Evolutionary conservation across 2,329 filamentous ascomycete species (phyloP).

Genomic region (Calycina herbarum): DNA sequence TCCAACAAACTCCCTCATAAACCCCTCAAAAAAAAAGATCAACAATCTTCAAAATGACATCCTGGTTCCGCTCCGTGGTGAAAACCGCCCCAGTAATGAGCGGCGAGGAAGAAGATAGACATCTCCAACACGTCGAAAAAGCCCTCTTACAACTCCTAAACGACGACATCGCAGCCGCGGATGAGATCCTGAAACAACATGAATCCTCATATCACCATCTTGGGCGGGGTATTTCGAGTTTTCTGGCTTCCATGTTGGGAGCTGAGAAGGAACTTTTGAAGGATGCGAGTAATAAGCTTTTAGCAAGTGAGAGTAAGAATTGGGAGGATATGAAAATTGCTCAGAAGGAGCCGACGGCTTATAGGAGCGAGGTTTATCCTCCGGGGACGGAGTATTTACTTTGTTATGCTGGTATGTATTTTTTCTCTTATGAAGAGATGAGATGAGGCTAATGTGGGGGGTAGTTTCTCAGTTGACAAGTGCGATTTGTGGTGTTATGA

Average conservation of each 20-base stretch:
- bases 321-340: constrained; percentile 75
- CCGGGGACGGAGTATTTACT: constrained; percentile 85
- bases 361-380: constrained; percentile 64
- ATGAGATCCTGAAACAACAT: constrained; percentile 68
- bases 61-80: constrained; percentile 34
- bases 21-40: neutral
- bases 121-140: constrained; percentile 60
- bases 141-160: constrained; percentile 77
- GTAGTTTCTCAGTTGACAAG: constrained; percentile 79
- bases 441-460: constrained; percentile 8
- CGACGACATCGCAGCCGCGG: constrained; percentile 85
- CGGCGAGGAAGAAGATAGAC: constrained; percentile 48
- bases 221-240: constrained; percentile 76
- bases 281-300: constrained; percentile 71
- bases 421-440: neutral
- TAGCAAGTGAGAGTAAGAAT: constrained; percentile 73
- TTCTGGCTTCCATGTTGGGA: constrained; percentile 82
- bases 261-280: constrained; percentile 92
- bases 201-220: constrained; percentile 87
- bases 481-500: constrained; percentile 83
- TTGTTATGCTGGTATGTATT: constrained; percentile 61
- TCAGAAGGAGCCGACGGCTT: constrained; percentile 62
- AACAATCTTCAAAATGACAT: constrained; percentile 30
- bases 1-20: neutral
- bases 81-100: constrained; percentile 29